A percentile compares a stretch with the other conserved stretches of the same genome.
Conservation (phyloP, 257 asterid species). For the Anisodus tanguticus region DNA sequence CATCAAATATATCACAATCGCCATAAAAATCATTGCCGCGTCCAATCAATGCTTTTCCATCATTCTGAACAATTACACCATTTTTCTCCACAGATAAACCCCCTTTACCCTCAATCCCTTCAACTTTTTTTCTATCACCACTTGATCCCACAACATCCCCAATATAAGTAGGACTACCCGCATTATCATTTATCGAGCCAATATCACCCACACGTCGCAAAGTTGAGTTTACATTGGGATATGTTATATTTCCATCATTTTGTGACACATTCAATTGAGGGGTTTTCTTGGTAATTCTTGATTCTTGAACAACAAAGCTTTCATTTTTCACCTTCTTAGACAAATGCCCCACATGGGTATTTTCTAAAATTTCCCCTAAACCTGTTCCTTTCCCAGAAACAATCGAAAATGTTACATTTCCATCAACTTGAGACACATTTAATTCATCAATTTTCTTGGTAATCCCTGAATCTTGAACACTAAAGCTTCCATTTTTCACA, state of each 20-base stretch:
- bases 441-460: constrained; percentile 32
- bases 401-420: constrained; percentile 33
- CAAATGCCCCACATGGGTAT: constrained; percentile 43
- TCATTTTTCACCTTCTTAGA: constrained; percentile 40
- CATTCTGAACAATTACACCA: not conserved
- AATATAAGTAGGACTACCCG: constrained; percentile 29
- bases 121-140: constrained; percentile 25
- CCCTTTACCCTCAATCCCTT: constrained; percentile 26
- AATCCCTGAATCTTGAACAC: constrained; percentile 32
- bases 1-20: constrained; percentile 77
- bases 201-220: constrained; percentile 29
- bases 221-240: constrained; percentile 30
- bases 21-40: constrained; percentile 40
- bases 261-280: constrained; percentile 35
- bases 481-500: constrained; percentile 37
- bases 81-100: not conserved
- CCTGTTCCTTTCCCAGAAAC: constrained; percentile 24
- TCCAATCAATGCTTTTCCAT: not conserved
- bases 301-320: constrained; percentile 36
- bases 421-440: constrained; percentile 35
- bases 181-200: constrained; percentile 26
- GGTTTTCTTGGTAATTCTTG: constrained; percentile 31
- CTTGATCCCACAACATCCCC: constrained; percentile 32
- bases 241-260: constrained; percentile 33
- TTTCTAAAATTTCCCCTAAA: constrained; percentile 41